Evolutionary conservation across 2,329 filamentous ascomycete genomes (phyloP), one percentile per base, ranked within the genome.

Genomic region (Neofusicoccum sp.): DNA sequence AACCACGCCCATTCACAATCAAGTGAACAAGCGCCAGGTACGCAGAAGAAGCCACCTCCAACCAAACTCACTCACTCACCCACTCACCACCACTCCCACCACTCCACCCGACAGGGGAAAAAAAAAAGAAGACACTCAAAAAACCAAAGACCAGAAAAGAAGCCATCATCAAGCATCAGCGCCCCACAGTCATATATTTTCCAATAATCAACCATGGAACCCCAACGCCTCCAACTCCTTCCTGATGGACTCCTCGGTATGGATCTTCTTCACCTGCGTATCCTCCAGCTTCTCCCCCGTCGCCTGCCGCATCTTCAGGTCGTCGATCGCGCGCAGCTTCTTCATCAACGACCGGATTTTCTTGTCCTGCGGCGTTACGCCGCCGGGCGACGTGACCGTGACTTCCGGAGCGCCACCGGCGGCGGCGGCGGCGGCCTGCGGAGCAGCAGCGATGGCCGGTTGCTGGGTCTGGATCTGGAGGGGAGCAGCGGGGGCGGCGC

Each of bases 221-320:
- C 84, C 85, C 67, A 93, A 75, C 6, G 77, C 80, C 50, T 90
- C 85, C 64, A 99, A 81, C 80, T 99, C 95, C 79, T 90, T 92
- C 66, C 93, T 83, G 64, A 99, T 94, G 14, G 85, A 79, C 54
- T 88, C 82, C 81, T 98, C 96, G 28, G 93, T 98, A 62, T 87
- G 86, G 71, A 99, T 99, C 85, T 99, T 99, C 84, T 97, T 96
- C 78, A 99, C 88, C 81, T 99, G 95, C 36, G 95, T 99, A 73
- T 97, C 94, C 80, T 99, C 95, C 65, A 99, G 81, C 84, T 97
- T 98, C 84, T 99, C 95, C 4, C 94, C 94, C 37, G 90, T 89
- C 2, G 94, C 95, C 68, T 93, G 88, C 63, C 95, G 88, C 93
- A 98, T 97, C 83, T 98, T 97, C 66, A 99, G 81, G 76, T 99